A percentile compares a stretch with the other conserved stretches of the same genome.
These are phyloP conservation scores for Paramecium tetraurelia DNA, from an alignment of 73 alveolate genomes.

Conservation along the genomic window DNA sequence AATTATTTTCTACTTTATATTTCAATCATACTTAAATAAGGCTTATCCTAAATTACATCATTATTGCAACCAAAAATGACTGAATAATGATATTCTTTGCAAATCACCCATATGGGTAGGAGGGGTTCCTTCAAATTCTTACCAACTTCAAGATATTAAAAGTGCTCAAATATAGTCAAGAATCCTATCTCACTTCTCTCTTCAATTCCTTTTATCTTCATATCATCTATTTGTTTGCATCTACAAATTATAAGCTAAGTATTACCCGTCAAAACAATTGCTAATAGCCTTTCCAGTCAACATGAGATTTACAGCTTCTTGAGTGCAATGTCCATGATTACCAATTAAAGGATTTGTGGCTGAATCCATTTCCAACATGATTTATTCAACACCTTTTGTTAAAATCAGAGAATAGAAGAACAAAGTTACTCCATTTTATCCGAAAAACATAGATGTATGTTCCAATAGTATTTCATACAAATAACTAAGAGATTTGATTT, in stretches of 20 bases:
- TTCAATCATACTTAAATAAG: background rate
- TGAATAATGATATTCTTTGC: conserved; percentile 73
- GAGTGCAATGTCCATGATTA: conserved; percentile 71
- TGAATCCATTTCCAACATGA: conserved; percentile 46
- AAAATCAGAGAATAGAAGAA: conserved; percentile 49
- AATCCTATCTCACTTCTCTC: conserved; percentile 68
- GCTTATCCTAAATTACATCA: conserved; percentile 12
- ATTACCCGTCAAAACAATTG: conserved; percentile 75
- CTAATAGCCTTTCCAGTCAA: conserved; percentile 72
- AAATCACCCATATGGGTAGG: conserved; percentile 77
- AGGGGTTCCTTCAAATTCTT: conserved; percentile 59
- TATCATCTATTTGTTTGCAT: conserved; percentile 64
- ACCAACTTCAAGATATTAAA: conserved; percentile 71
- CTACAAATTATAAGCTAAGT: background rate
- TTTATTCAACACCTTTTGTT: conserved; percentile 45
- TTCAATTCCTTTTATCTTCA: conserved; percentile 68
- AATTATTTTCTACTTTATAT: background rate
- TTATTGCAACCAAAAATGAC: conserved; percentile 69
- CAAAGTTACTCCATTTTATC: conserved; percentile 34
- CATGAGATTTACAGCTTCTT: conserved; percentile 71
- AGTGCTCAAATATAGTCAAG: conserved; percentile 70
- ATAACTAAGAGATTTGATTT: background rate
- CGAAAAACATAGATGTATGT: background rate
- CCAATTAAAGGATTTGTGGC: conserved; percentile 50
- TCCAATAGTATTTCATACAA: conserved; percentile 48